Evolutionary conservation across 768 basidiomycete species (phyloP).

Genomic region (Auricularia sp.): DNA sequence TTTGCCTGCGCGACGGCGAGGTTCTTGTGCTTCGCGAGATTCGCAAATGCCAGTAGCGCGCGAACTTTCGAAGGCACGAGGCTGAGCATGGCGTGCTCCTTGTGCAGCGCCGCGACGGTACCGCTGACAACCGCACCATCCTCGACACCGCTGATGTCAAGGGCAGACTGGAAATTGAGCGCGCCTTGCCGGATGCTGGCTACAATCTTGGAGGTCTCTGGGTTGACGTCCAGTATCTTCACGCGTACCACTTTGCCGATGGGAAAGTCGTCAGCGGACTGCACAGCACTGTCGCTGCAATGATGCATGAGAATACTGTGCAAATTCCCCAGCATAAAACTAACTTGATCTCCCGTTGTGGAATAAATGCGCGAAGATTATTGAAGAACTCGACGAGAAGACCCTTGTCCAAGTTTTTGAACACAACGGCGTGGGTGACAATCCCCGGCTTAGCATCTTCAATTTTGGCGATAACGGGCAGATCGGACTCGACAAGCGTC

Average conservation of each 20-base stretch:
- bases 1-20: slow-evolving; percentile 58
- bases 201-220: slow-evolving; percentile 51
- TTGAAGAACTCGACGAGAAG: slow-evolving; percentile 88
- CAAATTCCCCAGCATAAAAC: slow-evolving; percentile 9
- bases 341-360: slow-evolving; percentile 73
- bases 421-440: slow-evolving; percentile 73
- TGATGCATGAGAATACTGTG: background rate
- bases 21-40: slow-evolving; percentile 70
- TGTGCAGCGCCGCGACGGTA: slow-evolving; percentile 69
- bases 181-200: slow-evolving; percentile 82
- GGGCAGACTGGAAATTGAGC: slow-evolving; percentile 34
- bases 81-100: slow-evolving; percentile 68
- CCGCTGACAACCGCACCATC: slow-evolving; percentile 69
- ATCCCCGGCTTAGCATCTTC: slow-evolving; percentile 62
- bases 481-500: slow-evolving; percentile 68
- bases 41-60: slow-evolving; percentile 79
- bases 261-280: slow-evolving; percentile 50
- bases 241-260: slow-evolving; percentile 80
- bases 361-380: slow-evolving; percentile 72
- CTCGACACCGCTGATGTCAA: slow-evolving; percentile 64
- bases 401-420: slow-evolving; percentile 70
- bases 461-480: slow-evolving; percentile 55
- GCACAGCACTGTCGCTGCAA: slow-evolving; percentile 53
- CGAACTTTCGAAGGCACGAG: slow-evolving; percentile 60
- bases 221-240: slow-evolving; percentile 56